Evolutionary conservation across 176 grass and related monocot genomes (phyloP).

Genomic region (bread wheat (Triticum aestivum)): IWGSC_CS_RefSeq_v2.1 NC_057798.1:170418387-170418886

Average conservation of each 20-base stretch:
- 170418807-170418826: background rate
- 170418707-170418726: constrained; percentile 88
- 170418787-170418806: constrained; percentile 29
- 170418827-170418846: too few species aligned
- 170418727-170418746: constrained; percentile 84
- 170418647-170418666: constrained; percentile 45
- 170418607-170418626: constrained; percentile 33
- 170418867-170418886: background rate
- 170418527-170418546: constrained; percentile 55
- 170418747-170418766: constrained; percentile 50
- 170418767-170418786: constrained; percentile 44
- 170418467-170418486: too few species aligned
- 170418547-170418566: constrained; percentile 80
- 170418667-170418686: constrained; percentile 53
- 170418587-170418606: constrained; percentile 69
- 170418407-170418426: too few species aligned
- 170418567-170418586: constrained; percentile 91
- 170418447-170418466: too few species aligned
- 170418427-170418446: too few species aligned
- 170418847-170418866: background rate
- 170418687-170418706: constrained; percentile 68
- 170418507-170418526: background rate
- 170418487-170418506: too few species aligned
- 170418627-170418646: too few species aligned
- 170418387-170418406: too few species aligned